Evolutionary conservation across 2,329 filamentous ascomycete species (phyloP).

Genomic region (Diaporthe sp.): DNA sequence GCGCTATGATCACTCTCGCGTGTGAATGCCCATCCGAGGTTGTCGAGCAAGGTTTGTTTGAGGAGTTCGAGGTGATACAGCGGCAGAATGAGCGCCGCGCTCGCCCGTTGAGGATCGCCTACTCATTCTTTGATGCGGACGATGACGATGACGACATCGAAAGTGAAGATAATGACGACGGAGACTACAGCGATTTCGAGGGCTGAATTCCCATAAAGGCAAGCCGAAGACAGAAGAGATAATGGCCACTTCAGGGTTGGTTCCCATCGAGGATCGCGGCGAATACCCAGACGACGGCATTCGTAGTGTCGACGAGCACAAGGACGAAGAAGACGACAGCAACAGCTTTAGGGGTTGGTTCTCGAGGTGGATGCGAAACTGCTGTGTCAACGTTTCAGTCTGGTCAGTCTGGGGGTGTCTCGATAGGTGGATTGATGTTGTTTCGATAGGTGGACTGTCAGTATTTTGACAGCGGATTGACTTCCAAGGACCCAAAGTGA

Average conservation of each 20-base stretch:
- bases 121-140: not conserved
- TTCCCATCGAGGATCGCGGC: not conserved
- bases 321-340: not conserved
- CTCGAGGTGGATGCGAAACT: too few relatives aligned
- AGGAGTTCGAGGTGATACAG: constrained; percentile 21
- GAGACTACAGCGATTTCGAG: not conserved
- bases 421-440: not conserved
- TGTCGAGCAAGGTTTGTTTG: constrained; percentile 36
- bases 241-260: not conserved
- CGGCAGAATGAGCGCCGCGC: not conserved
- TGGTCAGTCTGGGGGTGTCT: not conserved
- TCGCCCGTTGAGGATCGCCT: not conserved
- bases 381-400: not conserved
- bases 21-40: constrained; percentile 37
- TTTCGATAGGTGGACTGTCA: not conserved
- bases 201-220: not conserved
- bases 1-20: constrained; percentile 39
- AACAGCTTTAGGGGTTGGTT: not conserved
- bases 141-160: not conserved
- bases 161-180: not conserved
- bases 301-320: not conserved
- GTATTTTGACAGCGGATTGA: not conserved
- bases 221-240: not conserved
- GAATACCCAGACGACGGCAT: not conserved
- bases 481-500: not conserved